phyloP scores from a whole-genome alignment of 1,284 basidiomycete genomes.

The Erythrobasidium hasegawianum region DNA sequence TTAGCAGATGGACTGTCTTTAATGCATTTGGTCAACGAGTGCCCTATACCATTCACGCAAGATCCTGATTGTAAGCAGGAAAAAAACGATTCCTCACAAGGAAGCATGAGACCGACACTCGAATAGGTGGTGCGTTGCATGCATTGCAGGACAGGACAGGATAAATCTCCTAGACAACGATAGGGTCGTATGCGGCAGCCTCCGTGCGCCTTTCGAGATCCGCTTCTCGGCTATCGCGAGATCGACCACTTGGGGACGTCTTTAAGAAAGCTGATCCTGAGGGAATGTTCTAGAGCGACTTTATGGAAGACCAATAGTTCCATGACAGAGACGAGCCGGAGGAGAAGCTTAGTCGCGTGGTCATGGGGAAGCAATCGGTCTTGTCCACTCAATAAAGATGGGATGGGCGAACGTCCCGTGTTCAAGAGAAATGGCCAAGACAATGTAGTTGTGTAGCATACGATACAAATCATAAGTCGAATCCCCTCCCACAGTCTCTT shows the following conservation, averaged over 20 bases:
- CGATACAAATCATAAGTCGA: too few relatives aligned
- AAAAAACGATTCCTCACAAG: too few relatives aligned
- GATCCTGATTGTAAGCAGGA: conserved; percentile 4
- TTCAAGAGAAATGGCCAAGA: too few relatives aligned
- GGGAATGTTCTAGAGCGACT: conserved; percentile 29
- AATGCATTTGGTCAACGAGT: conserved; percentile 29
- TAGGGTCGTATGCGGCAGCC: conserved; percentile 11
- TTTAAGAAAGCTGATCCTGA: conserved; percentile 17
- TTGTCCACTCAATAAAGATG: neutral
- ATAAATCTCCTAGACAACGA: conserved; percentile 18
- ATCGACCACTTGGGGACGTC: conserved; percentile 17
- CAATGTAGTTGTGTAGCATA: too few relatives aligned
- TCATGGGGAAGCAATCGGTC: conserved; percentile 1
- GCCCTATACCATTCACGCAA: conserved; percentile 17
- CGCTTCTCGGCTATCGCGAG: conserved; percentile 11
- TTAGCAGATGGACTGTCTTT: conserved; percentile 29
- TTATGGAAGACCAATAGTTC: conserved; percentile 12
- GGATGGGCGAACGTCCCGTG: too few relatives aligned
- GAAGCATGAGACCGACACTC: too few relatives aligned
- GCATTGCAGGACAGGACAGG: conserved; percentile 23
- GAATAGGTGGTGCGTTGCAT: conserved; percentile 18
- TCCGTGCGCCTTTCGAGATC: conserved; percentile 27
- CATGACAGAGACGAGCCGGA: neutral
- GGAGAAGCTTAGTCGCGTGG: neutral
- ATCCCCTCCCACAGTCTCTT: too few relatives aligned